Conservation (phyloP, 345 rosid genomes). For the Corchorus olitorius region DNA sequence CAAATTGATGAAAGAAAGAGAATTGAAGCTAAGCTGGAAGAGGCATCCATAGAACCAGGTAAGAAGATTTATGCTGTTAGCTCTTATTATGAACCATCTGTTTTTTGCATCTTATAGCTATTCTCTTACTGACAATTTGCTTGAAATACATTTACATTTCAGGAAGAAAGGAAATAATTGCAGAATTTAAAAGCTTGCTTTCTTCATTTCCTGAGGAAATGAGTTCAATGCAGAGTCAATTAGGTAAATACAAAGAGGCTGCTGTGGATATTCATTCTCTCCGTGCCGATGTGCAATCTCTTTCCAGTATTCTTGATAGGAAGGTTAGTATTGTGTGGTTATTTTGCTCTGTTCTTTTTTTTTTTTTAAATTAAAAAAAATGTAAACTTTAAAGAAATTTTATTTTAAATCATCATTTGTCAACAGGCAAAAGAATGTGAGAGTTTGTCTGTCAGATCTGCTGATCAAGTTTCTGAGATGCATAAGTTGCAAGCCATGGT, state of each 20-base stretch:
- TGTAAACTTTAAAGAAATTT: neutral
- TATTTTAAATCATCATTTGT: conserved; percentile 8
- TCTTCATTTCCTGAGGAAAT: conserved; percentile 92
- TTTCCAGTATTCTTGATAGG: conserved; percentile 61
- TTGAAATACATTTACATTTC: conserved; percentile 31
- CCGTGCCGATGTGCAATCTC: conserved; percentile 79
- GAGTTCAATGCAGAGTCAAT: conserved; percentile 78
- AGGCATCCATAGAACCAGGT: conserved; percentile 79
- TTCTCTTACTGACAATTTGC: conserved; percentile 25
- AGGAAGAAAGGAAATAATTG: conserved; percentile 90
- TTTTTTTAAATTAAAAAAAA: too few relatives aligned
- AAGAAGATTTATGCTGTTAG: conserved; percentile 19
- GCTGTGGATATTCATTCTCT: conserved; percentile 76
- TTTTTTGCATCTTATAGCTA: neutral
- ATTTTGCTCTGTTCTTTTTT: conserved; percentile 10
- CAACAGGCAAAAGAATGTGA: conserved; percentile 73
- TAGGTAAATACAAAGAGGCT: conserved; percentile 72
- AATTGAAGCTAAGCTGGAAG: conserved; percentile 67
- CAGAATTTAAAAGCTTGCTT: conserved; percentile 83
- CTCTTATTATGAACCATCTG: neutral
- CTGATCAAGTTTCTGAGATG: conserved; percentile 62
- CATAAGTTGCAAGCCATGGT: conserved; percentile 72
- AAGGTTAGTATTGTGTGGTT: conserved; percentile 57
- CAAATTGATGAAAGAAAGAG: conserved; percentile 58
- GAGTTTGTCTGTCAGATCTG: conserved; percentile 54